These are phyloP conservation scores for Ceratobasidium sp. DNA, from an alignment of 1,284 basidiomycete species.

Conservation along the genomic window DNA sequence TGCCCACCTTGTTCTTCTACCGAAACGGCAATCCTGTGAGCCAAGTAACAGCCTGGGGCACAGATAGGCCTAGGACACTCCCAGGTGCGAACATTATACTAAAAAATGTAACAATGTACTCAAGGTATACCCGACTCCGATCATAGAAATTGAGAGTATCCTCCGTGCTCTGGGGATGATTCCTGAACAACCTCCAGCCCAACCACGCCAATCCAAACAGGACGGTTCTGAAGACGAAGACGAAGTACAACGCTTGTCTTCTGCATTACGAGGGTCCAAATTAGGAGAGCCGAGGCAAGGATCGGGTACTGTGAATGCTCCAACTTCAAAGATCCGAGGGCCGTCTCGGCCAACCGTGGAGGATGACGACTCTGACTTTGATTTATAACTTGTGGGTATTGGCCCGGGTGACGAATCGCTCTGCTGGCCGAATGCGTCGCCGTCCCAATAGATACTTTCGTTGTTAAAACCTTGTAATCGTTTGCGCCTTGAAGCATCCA, in stretches of 20 bases:
- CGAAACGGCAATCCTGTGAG: conserved; percentile 88
- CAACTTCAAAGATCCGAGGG: conserved; percentile 63
- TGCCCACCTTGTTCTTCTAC: conserved; percentile 95
- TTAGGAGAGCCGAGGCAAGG: conserved; percentile 52
- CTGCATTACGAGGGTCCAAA: conserved; percentile 27
- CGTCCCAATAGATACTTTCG: neutral
- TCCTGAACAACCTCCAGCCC: conserved; percentile 26
- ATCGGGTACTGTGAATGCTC: conserved; percentile 65
- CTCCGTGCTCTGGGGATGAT: conserved; percentile 40
- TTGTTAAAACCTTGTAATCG: neutral
- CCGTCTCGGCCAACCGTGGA: conserved; percentile 56
- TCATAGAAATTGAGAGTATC: conserved; percentile 40
- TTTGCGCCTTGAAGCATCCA: neutral
- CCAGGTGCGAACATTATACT: conserved; percentile 67
- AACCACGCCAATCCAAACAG: conserved; percentile 49
- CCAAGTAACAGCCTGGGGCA: conserved; percentile 86
- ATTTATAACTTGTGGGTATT: conserved; percentile 59
- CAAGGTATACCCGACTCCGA: neutral
- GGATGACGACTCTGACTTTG: conserved; percentile 77
- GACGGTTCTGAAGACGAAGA: conserved; percentile 62
- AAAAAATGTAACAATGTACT: neutral
- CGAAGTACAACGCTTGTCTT: conserved; percentile 33
- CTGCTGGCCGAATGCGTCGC: neutral
- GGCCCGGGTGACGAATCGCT: neutral
- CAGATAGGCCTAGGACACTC: conserved; percentile 78